phyloP scores from a whole-genome alignment of 2,329 filamentous ascomycete genomes.

The Diaporthe capsici region DNA sequence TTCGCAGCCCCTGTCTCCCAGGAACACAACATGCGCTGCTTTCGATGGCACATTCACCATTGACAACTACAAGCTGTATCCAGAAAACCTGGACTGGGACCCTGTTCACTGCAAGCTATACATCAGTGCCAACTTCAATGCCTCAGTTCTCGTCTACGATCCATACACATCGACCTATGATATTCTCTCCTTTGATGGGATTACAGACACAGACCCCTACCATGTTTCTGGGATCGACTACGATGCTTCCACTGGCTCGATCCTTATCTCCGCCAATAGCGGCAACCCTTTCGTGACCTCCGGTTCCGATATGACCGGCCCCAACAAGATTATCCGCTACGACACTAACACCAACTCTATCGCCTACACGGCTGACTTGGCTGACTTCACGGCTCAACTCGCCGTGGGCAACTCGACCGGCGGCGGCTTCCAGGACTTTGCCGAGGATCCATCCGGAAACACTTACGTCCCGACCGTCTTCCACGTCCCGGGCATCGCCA shows the following conservation, averaged over 20 bases:
- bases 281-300: conserved; percentile 7
- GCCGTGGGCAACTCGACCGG: background rate
- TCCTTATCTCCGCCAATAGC: background rate
- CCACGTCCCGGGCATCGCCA: background rate
- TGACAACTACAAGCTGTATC: conserved; percentile 11
- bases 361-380: conserved; percentile 5
- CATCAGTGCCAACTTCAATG: conserved; percentile 1
- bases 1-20: background rate
- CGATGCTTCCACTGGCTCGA: background rate
- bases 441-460: background rate
- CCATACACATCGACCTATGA: conserved; percentile 5
- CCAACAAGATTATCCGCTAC: conserved; percentile 5
- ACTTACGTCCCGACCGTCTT: background rate
- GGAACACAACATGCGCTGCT: background rate
- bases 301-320: background rate
- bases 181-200: background rate
- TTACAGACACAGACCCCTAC: background rate
- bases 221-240: conserved; percentile 6
- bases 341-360: background rate
- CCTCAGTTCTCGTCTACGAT: background rate
- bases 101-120: conserved; percentile 3
- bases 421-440: conserved; percentile 1
- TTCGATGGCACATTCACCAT: conserved; percentile 1
- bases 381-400: background rate
- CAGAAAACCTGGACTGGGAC: conserved; percentile 4